Evolutionary conservation across 2,329 filamentous ascomycete species (phyloP).

Genomic region (Xylariaceae sp.): DNA sequence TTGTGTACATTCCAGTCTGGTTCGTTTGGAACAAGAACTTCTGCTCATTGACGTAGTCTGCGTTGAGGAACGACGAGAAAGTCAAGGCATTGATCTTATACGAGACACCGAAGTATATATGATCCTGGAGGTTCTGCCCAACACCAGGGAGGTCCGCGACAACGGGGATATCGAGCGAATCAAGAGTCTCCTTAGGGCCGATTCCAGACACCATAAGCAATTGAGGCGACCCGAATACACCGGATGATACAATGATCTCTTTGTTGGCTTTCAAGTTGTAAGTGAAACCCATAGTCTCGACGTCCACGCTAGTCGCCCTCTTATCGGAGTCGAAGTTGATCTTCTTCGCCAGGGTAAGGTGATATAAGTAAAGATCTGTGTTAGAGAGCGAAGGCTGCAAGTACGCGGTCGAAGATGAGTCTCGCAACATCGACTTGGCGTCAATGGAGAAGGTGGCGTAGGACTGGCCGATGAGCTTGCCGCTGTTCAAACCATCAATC

Average conservation of each 20-base stretch:
- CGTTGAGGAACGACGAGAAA: conserved; percentile 24
- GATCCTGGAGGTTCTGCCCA: conserved; percentile 59
- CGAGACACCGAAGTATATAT: conserved; percentile 32
- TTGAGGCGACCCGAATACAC: background rate
- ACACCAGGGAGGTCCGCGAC: conserved; percentile 54
- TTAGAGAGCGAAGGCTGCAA: conserved; percentile 12
- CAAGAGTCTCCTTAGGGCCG: conserved; percentile 31
- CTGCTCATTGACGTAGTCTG: conserved; percentile 20
- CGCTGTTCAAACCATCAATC: conserved; percentile 37
- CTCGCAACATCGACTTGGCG: conserved; percentile 13
- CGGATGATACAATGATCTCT: conserved; percentile 7
- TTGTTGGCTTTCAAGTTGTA: conserved; percentile 15
- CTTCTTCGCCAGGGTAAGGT: conserved; percentile 16
- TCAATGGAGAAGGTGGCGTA: conserved; percentile 18
- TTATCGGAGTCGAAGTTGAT: conserved; percentile 17
- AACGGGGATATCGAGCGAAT: conserved; percentile 43
- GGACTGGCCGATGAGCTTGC: conserved; percentile 29
- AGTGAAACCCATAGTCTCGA: conserved; percentile 12
- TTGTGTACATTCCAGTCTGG: conserved; percentile 26
- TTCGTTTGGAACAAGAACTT: conserved; percentile 23
- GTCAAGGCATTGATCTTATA: conserved; percentile 33
- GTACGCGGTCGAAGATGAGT: conserved; percentile 16
- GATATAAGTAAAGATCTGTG: conserved; percentile 15
- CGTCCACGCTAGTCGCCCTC: conserved; percentile 14
- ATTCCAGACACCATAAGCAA: conserved; percentile 30